These are phyloP conservation scores for Hortiboletus campestris DNA, from an alignment of 768 basidiomycete genomes.

Conservation along the genomic window DNA sequence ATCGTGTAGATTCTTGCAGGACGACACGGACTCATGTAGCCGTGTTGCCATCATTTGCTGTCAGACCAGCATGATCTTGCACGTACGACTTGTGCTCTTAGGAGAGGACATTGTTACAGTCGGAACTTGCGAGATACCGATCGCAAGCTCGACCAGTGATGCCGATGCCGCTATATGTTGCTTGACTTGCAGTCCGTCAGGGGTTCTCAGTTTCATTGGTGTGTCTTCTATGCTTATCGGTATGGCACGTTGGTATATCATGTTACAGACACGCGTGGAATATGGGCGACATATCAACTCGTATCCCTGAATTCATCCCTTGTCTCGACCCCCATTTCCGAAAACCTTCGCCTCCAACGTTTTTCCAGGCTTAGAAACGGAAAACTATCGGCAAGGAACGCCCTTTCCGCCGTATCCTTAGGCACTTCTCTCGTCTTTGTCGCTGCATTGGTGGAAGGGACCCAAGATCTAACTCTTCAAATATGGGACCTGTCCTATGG, in stretches of 20 bases:
- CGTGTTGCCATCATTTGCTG: conserved; percentile 26
- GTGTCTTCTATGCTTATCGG: conserved; percentile 15
- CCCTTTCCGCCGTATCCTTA: conserved; percentile 45
- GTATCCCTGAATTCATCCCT: conserved; percentile 25
- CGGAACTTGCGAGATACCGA: conserved; percentile 24
- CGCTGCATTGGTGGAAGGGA: conserved; percentile 36
- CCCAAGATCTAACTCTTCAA: conserved; percentile 49
- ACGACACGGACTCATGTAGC: conserved; percentile 1
- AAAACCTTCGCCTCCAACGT: conserved; percentile 23
- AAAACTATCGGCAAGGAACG: conserved; percentile 7
- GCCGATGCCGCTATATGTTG: background rate
- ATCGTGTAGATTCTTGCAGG: conserved; percentile 29
- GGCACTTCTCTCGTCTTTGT: conserved; percentile 60
- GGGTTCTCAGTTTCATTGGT: conserved; percentile 52
- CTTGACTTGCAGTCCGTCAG: conserved; percentile 41
- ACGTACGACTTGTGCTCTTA: conserved; percentile 21
- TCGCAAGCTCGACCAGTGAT: conserved; percentile 4
- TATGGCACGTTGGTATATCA: background rate
- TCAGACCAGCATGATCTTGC: conserved; percentile 13
- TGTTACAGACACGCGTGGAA: conserved; percentile 41
- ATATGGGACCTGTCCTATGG: conserved; percentile 72
- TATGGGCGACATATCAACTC: conserved; percentile 42
- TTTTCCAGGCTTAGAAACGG: conserved; percentile 12
- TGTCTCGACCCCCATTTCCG: conserved; percentile 18
- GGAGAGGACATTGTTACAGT: conserved; percentile 16